Conservation (phyloP, 2,329 filamentous ascomycete genomes). For the Aureobasidium sp. region DNA sequence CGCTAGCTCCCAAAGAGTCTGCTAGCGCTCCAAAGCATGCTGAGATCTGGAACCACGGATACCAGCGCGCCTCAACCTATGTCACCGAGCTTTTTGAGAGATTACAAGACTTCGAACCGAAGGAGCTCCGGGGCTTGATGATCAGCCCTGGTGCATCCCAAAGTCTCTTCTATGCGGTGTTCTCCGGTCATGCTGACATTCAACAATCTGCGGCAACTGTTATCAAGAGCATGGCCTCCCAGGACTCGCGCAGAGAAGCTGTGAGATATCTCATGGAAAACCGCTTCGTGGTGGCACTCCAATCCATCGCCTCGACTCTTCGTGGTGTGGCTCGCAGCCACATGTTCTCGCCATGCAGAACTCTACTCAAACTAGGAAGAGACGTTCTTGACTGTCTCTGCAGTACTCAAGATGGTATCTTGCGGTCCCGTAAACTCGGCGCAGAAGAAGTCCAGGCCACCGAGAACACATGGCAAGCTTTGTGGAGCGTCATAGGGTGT, state of each 20-base stretch:
- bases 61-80: slow-evolving; percentile 52
- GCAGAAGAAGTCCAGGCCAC: slow-evolving; percentile 57
- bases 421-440: slow-evolving; percentile 49
- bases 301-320: slow-evolving; percentile 49
- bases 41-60: slow-evolving; percentile 68
- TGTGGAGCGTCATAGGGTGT: slow-evolving; percentile 74
- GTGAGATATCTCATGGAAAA: slow-evolving; percentile 52
- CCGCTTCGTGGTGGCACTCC: slow-evolving; percentile 49
- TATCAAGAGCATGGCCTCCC: slow-evolving; percentile 70
- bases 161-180: slow-evolving; percentile 67
- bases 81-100: slow-evolving; percentile 70
- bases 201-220: slow-evolving; percentile 74
- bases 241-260: slow-evolving; percentile 54
- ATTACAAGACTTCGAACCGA: slow-evolving; percentile 64
- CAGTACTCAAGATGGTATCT: slow-evolving; percentile 52
- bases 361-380: slow-evolving; percentile 52
- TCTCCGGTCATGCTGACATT: slow-evolving; percentile 71
- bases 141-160: slow-evolving; percentile 59
- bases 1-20: slow-evolving; percentile 43
- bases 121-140: slow-evolving; percentile 63
- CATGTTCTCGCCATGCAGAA: slow-evolving; percentile 51
- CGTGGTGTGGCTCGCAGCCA: slow-evolving; percentile 48
- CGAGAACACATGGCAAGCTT: slow-evolving; percentile 70
- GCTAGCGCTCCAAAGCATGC: slow-evolving; percentile 45
- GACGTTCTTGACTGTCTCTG: slow-evolving; percentile 58